Evolutionary conservation across 495 filamentous ascomycete genomes (phyloP).

Genomic region (Thermothielavioides terrestris): DNA sequence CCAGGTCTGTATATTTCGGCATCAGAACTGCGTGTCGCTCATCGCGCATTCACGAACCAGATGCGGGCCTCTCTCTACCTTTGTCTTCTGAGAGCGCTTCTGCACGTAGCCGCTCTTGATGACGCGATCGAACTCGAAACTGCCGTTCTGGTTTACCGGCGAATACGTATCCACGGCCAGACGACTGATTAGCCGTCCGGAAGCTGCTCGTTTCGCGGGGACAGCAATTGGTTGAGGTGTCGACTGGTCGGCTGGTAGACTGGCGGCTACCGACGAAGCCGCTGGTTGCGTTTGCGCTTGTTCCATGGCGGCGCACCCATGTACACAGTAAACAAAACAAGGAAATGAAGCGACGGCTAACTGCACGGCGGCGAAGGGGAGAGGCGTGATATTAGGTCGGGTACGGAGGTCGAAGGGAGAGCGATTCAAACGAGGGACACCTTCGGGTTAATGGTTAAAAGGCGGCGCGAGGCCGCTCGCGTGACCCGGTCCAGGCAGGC

Average conservation of each 20-base stretch:
- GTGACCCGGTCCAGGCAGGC: not conserved
- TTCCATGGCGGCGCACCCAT: conserved; percentile 18
- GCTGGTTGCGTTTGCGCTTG: conserved; percentile 22
- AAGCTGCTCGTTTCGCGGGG: conserved; percentile 10
- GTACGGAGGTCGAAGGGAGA: not conserved
- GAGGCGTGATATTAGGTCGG: not conserved
- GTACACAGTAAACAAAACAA: too few species aligned
- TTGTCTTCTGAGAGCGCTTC: conserved; percentile 87
- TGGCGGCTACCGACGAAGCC: conserved; percentile 11
- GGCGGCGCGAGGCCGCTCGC: not conserved
- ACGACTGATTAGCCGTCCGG: conserved; percentile 13
- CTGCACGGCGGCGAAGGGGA: not conserved
- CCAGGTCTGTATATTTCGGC: conserved; percentile 57
- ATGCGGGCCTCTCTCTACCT: conserved; percentile 52
- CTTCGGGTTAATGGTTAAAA: conserved; percentile 10
- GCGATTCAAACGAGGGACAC: conserved; percentile 18
- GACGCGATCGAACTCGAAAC: conserved; percentile 89
- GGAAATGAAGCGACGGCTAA: not conserved
- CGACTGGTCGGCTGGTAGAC: conserved; percentile 11
- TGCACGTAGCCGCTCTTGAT: conserved; percentile 77
- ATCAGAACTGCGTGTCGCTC: conserved; percentile 6
- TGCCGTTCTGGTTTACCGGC: conserved; percentile 89
- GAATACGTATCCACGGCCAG: conserved; percentile 25
- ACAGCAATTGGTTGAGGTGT: conserved; percentile 18
- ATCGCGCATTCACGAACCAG: not conserved